Evolutionary conservation across 2,329 filamentous ascomycete genomes (phyloP), one percentile per base, ranked within the genome.

Genomic region (Scytalidium sp.): DNA sequence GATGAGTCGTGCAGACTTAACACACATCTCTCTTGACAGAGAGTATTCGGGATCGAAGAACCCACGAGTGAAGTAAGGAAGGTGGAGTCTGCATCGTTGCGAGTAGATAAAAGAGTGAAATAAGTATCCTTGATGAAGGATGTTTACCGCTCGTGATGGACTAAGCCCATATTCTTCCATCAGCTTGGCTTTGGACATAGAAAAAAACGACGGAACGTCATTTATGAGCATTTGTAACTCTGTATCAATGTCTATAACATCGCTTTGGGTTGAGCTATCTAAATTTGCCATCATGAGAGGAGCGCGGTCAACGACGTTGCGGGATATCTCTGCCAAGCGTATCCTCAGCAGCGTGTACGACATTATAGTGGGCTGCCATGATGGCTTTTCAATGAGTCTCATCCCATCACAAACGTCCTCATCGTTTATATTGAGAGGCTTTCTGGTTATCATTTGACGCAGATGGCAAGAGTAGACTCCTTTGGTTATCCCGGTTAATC

Each of bases 301-400:
- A 15, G 55, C 60, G 13, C 58, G 59, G 47, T 72, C 69, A 17
- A 62, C 60, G 5, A 69, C 54, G 29, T 59, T 61, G 19, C 67
- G 67, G 11, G 62, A 68, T 10, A 72, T 56, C 22, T 70, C 67
- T 4, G 63, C 64, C 1, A 71, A 51, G 7, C 62, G 64, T 40
- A 70, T 63, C 32, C 66, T 50, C 23, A 69, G 65, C 1, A 72
- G 51, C 19, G 58, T 63, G 47, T 70, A 72, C 1, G 68, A 69
- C 64, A 71, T 70, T 10, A 59, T 53, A 1, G 68, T 71, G 4
- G 51, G 51, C 23, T 49, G 45, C 0, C 67, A 19, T 61, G 53
- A 9, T 22, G 42, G 41, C 17, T 57, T 55, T 20, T 53, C 56
- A 10, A 54, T 39, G 4, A 27, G 32, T 42, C 19, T 43, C 54